Evolutionary conservation across 2,329 filamentous ascomycete genomes (phyloP), one percentile per base, ranked within the genome.

Genomic region (Botrytis sinoallii): DNA sequence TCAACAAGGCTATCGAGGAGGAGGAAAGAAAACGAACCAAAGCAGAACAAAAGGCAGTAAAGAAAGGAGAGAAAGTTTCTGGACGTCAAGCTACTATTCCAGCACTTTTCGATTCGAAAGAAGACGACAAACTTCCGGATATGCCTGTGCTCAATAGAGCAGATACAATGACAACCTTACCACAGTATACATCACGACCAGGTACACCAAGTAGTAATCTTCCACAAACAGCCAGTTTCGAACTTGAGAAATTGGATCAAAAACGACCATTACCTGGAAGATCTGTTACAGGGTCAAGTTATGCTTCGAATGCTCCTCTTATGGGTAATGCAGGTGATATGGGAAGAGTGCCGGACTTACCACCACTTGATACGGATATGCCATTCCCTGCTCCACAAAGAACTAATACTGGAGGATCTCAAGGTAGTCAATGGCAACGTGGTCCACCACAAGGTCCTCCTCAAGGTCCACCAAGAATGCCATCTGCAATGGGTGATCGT

Each of bases 1-100:
- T 97, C 79, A 94, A 96, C 83, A 95, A 94, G 82, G 95, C 94
- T 0, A 84, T 98, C 40, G 92, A 91, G 70, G 94, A 94, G 78
- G 92, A 96, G 71, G 90, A 92, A 81, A 86, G 85, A 75, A 88
- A 87, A 78, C 85, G 87, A 77, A 83, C 84, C 38, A 88, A 85
- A 79, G 86, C 85, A 0, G 87, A 84, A 83, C 29, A 74, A 14
- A 80, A 78, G 70, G 87, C 86, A 5, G 86, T 85, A 78, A 88
- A 87, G 79, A 86, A 85, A 60, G 87, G 88, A 70, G 88, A 88
- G 68, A 85, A 86, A 63, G 73, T 77, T 75, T 80, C 84, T 35
- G 85, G 86, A 59, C 85, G 89, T 73, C 86, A 90, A 78, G 89
- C 90, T n/a, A 94, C 93, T 0, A 80, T 95, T 10, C 93, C 92